Base-by-base conservation (phyloP, 139 green algal species). In the Axilococcus clingmanii region DNA sequence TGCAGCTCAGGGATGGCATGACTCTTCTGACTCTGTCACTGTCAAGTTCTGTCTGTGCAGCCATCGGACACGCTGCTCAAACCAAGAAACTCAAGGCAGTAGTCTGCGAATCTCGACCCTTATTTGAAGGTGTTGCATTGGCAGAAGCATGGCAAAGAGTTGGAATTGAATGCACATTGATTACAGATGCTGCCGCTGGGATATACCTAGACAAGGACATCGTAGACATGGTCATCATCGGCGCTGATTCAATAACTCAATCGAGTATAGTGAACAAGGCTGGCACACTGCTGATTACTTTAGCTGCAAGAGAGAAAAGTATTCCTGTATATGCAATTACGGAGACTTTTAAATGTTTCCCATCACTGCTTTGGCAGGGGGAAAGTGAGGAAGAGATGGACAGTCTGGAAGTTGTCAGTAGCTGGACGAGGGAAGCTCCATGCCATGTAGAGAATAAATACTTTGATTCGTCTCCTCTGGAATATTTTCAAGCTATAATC, bases 121-220 rank as follows among this genome's bases (percentile, higher is more conserved):
- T 76, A 46, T 70, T 37, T 20, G 68, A 76, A 36, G 68, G 68
- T 19, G 63, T 69, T 12, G 2, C 23, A 1, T 37, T 63, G 25
- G 68, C 63, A 7, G 27, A 33, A 23, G 27, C 34, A 16, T 36
- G 59, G 51, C 61, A 56, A 12, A 46, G 33, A 19, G 68, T 56
- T 7, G 63, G 63, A 0, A 14, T 59, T 15, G 27, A 72, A 0
- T 38, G 59, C 7, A 68, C 48, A 5, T 17, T 78, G 16, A 72
- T 78, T 50, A 72, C 67, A 22, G 69, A 78, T 36, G 64, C 69
- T 11, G 63, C 74, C 52, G 66, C 56, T n/a, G 59, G 37, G 1
- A 17, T 68, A 32, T 72, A 61, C 31, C 25, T 72, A 7, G 17
- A 42, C 2, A 17, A 57, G 19, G n/a, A n/a, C n/a, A n/a, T n/a